phyloP scores from a whole-genome alignment of 345 rosid genomes.

The Salix exigua region DNA sequence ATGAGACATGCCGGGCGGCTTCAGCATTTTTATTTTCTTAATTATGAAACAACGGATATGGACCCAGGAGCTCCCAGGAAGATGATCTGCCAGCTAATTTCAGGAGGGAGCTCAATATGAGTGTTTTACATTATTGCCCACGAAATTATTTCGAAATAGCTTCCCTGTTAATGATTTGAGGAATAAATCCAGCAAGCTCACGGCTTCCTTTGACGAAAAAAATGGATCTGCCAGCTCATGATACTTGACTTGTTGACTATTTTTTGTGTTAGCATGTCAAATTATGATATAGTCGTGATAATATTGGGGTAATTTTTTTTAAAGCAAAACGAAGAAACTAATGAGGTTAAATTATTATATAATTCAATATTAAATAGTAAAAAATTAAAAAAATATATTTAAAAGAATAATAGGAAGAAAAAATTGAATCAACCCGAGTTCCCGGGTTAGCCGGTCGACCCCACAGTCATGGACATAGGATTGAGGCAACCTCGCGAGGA shows the following conservation, averaged over 20 bases:
- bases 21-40: not conserved
- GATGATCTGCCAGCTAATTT: constrained; percentile 11
- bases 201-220: no score
- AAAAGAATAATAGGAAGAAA: no score
- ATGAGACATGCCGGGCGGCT: not conserved
- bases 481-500: rapidly evolving
- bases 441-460: rapidly evolving
- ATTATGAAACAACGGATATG: not conserved
- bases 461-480: no score
- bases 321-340: no score
- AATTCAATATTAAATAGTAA: rapidly evolving
- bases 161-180: not conserved
- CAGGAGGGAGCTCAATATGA: not conserved
- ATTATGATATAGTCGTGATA: no score
- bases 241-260: no score
- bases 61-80: constrained; percentile 6
- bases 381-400: no score
- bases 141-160: not conserved
- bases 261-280: no score
- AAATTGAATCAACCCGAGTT: no score
- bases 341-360: no score
- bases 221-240: no score
- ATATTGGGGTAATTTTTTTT: rapidly evolving
- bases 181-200: no score
- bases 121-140: not conserved